phyloP scores from a whole-genome alignment of 805 yeast genomes.

The Pichia thaimueangensis region DNA sequence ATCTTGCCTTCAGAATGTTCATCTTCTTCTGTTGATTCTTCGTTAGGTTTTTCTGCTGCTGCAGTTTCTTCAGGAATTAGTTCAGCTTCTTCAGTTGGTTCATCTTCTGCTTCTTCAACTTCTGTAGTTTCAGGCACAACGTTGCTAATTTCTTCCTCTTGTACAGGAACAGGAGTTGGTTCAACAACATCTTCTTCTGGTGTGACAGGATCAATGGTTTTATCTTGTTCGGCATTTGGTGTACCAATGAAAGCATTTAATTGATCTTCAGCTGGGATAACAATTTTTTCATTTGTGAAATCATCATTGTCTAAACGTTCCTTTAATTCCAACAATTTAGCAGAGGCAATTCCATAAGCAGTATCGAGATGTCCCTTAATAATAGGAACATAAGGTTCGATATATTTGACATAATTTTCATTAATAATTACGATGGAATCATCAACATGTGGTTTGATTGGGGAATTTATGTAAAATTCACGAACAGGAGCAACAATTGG shows the following conservation, averaged over 20 bases:
- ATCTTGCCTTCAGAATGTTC: not conserved
- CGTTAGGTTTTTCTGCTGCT: not conserved
- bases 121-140: constrained; percentile 1
- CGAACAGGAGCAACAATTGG: constrained; percentile 15
- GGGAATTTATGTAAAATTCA: constrained; percentile 17
- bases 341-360: not conserved
- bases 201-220: not conserved
- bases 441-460: constrained; percentile 23
- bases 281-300: constrained; percentile 7
- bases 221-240: constrained; percentile 3
- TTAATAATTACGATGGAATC: constrained; percentile 3
- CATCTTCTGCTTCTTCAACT: not conserved
- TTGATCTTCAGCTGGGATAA: constrained; percentile 5
- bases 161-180: constrained; percentile 6
- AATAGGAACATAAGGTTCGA: constrained; percentile 16
- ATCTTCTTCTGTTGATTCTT: not conserved
- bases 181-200: constrained; percentile 9
- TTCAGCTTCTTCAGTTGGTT: not conserved
- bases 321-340: constrained; percentile 5
- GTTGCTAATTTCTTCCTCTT: not conserved
- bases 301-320: constrained; percentile 6
- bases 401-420: constrained; percentile 12
- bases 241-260: constrained; percentile 9
- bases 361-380: constrained; percentile 8
- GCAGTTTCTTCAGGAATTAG: constrained; percentile 3